A percentile compares a stretch with the other conserved stretches of the same genome.
Conservation (phyloP, 2,329 filamentous ascomycete genomes). For the Nannizziopsis arthrosporioides region DNA sequence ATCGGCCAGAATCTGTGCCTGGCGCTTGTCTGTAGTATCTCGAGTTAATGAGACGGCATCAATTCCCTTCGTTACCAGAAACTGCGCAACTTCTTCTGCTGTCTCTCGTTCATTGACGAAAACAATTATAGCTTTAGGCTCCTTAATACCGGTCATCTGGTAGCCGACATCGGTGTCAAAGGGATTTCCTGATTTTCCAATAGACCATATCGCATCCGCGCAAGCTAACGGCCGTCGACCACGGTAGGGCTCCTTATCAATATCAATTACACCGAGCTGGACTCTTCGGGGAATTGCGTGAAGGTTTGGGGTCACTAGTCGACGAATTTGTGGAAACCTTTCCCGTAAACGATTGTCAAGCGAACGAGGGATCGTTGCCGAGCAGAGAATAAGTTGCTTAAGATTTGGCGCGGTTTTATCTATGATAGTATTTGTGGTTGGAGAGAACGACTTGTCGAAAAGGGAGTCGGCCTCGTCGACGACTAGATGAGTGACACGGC, state of each 20-base stretch:
- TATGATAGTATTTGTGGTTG: constrained; percentile 69
- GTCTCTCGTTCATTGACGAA: constrained; percentile 96
- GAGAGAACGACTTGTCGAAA: constrained; percentile 82
- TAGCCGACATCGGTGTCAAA: constrained; percentile 23
- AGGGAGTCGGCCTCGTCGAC: constrained; percentile 95
- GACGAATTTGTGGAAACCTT: constrained; percentile 68
- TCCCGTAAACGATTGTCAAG: constrained; percentile 74
- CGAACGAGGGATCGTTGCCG: constrained; percentile 83
- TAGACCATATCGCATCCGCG: constrained; percentile 87
- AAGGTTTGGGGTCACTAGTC: constrained; percentile 87
- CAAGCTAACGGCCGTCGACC: constrained; percentile 90
- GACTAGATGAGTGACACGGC: constrained; percentile 78
- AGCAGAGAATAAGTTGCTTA: constrained; percentile 81
- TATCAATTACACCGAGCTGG: constrained; percentile 84
- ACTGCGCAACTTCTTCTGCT: constrained; percentile 67
- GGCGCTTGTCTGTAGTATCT: constrained; percentile 66
- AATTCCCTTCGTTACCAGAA: constrained; percentile 72
- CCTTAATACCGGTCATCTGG: constrained; percentile 34
- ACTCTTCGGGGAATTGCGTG: constrained; percentile 92
- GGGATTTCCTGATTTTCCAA: constrained; percentile 63
- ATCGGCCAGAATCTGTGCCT: constrained; percentile 61
- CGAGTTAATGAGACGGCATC: constrained; percentile 75
- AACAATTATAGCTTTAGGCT: constrained; percentile 76
- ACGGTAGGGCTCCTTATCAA: constrained; percentile 81
- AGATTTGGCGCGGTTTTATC: constrained; percentile 71